Evolutionary conservation across 495 filamentous ascomycete genomes (phyloP).

Genomic region (Extremus antarcticus): DNA sequence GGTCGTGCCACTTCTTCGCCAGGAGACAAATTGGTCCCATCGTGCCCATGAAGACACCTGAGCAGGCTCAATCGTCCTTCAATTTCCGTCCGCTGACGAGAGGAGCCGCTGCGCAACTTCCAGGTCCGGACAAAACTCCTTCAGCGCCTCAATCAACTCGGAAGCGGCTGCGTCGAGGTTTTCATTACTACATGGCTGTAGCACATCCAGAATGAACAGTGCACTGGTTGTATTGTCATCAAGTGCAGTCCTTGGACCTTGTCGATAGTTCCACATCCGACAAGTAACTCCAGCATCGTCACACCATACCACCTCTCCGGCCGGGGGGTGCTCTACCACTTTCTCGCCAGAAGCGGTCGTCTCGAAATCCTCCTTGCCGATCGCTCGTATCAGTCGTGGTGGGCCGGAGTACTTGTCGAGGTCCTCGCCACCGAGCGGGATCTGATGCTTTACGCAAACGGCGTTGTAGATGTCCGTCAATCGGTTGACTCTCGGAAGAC

Average conservation of each 20-base stretch:
- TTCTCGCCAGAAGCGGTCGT: constrained; percentile 23
- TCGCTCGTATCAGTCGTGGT: constrained; percentile 26
- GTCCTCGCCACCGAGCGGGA: constrained; percentile 30
- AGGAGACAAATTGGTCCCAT: no score
- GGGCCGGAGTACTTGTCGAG: constrained; percentile 29
- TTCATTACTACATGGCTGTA: neutral
- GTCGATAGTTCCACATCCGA: constrained; percentile 30
- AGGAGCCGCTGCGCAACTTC: no score
- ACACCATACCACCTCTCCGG: constrained; percentile 30
- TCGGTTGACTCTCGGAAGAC: constrained; percentile 28
- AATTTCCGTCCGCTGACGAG: no score
- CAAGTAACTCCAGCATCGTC: constrained; percentile 28
- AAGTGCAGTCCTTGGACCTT: constrained; percentile 27
- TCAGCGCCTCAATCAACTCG: neutral
- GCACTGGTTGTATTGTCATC: constrained; percentile 23
- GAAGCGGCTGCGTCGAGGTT: neutral
- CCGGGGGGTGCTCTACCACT: constrained; percentile 14
- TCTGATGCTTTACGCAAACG: constrained; percentile 31
- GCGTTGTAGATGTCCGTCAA: constrained; percentile 33
- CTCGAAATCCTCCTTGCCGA: constrained; percentile 24
- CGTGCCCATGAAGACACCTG: no score
- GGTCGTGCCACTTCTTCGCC: no score
- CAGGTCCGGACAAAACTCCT: neutral
- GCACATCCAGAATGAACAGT: constrained; percentile 18
- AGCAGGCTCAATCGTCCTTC: no score